phyloP scores from a whole-genome alignment of 768 basidiomycete species.

The Rhizopogon vulgaris region DNA sequence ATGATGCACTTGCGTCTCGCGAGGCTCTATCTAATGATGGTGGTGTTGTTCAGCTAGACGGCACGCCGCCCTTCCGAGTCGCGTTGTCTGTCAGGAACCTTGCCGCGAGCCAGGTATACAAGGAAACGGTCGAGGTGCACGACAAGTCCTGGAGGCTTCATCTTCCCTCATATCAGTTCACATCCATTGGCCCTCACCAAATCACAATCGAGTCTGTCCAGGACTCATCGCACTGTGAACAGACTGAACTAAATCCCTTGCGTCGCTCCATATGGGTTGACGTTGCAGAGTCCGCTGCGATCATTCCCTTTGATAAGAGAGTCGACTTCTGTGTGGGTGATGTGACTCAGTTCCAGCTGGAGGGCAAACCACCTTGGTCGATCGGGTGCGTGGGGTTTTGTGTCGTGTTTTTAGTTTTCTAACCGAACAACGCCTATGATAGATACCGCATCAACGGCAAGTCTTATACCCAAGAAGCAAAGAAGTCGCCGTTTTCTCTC shows the following conservation, averaged over 20 bases:
- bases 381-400: constrained; percentile 52
- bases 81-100: constrained; percentile 72
- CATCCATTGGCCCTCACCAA: constrained; percentile 75
- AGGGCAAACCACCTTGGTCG: constrained; percentile 91
- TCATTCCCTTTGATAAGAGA: constrained; percentile 75
- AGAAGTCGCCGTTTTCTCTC: constrained; percentile 80
- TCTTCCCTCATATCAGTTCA: constrained; percentile 65
- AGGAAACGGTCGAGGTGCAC: constrained; percentile 45
- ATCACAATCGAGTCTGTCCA: constrained; percentile 71
- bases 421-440: constrained; percentile 4
- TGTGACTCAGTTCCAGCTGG: constrained; percentile 83
- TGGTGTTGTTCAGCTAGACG: constrained; percentile 65
- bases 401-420: constrained; percentile 3
- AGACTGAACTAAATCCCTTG: constrained; percentile 57
- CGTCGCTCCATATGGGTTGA: constrained; percentile 73
- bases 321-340: constrained; percentile 90
- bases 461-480: constrained; percentile 64
- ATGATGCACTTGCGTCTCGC: constrained; percentile 55
- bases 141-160: constrained; percentile 64
- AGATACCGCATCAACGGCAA: constrained; percentile 84
- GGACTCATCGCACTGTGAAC: constrained; percentile 81
- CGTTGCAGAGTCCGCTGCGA: constrained; percentile 94
- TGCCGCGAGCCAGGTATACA: constrained; percentile 60
- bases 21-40: constrained; percentile 47
- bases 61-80: constrained; percentile 81